Evolutionary conservation across 179 eudicot species (phyloP).

Genomic region (Actinidia chinensis): DNA sequence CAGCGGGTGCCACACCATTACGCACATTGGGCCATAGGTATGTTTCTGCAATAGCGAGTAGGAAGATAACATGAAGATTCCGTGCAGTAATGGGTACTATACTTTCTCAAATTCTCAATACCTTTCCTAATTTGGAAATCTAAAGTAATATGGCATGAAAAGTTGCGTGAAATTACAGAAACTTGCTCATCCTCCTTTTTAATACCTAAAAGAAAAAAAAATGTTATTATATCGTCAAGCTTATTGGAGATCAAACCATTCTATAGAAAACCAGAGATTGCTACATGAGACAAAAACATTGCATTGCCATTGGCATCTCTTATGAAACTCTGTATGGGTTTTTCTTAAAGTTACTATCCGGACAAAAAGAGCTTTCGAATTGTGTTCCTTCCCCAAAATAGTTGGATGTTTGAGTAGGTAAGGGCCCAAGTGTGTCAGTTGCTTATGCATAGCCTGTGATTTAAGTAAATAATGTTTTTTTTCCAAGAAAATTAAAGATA

Average conservation of each 20-base stretch:
- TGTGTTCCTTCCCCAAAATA: background rate
- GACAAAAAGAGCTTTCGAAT: background rate
- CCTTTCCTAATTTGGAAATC: background rate
- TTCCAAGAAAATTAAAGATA: too few relatives aligned
- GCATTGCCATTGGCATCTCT: too few relatives aligned
- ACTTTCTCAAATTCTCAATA: background rate
- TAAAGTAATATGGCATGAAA: background rate
- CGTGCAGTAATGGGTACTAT: background rate
- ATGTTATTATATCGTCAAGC: too few relatives aligned
- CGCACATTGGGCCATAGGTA: slow-evolving; percentile 46
- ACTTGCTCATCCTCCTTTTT: background rate
- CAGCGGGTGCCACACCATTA: slow-evolving; percentile 45
- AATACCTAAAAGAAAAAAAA: background rate
- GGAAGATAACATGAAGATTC: background rate
- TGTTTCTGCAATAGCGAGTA: slow-evolving; percentile 43
- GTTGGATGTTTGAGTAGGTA: background rate
- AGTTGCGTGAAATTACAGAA: background rate
- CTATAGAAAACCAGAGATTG: too few relatives aligned
- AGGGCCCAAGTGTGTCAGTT: background rate
- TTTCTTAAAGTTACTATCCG: too few relatives aligned
- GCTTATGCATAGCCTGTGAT: too few relatives aligned
- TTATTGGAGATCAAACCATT: too few relatives aligned
- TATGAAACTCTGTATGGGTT: too few relatives aligned
- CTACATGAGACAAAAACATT: too few relatives aligned
- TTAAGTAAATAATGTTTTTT: too few relatives aligned